phyloP scores from a whole-genome alignment of 768 basidiomycete species.

The Hysterangium stoloniferum region DNA sequence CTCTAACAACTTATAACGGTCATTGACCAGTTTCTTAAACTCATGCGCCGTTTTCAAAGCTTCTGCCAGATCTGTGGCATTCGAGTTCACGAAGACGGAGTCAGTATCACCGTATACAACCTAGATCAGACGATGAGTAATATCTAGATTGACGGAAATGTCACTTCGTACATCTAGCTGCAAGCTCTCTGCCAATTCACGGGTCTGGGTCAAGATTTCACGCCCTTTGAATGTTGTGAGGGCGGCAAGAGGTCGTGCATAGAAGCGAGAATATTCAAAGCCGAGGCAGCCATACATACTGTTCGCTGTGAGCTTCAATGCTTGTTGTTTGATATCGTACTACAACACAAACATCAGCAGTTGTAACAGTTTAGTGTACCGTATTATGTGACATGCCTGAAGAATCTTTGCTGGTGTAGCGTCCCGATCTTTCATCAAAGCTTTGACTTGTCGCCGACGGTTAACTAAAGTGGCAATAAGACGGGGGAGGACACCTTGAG shows the following conservation, averaged over 20 bases:
- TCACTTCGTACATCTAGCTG: conserved; percentile 67
- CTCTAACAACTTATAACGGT: conserved; percentile 89
- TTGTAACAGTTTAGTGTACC: background rate
- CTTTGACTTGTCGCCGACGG: conserved; percentile 85
- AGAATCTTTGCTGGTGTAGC: conserved; percentile 66
- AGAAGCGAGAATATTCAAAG: conserved; percentile 95
- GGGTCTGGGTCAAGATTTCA: conserved; percentile 90
- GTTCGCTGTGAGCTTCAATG: conserved; percentile 95
- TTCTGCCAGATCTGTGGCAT: conserved; percentile 78
- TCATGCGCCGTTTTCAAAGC: conserved; percentile 86
- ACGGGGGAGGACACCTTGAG: conserved; percentile 89
- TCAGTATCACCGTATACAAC: conserved; percentile 99
- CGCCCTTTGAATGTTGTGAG: conserved; percentile 97
- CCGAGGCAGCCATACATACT: conserved; percentile 99
- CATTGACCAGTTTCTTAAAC: conserved; percentile 95
- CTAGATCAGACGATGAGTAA: conserved; percentile 33
- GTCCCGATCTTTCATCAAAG: conserved; percentile 84
- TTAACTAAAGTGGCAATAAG: conserved; percentile 95
- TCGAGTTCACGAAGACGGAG: conserved; percentile 97
- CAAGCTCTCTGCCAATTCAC: conserved; percentile 85
- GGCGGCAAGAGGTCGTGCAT: conserved; percentile 92
- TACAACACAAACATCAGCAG: conserved; percentile 22
- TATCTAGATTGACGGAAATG: background rate
- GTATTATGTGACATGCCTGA: conserved; percentile 48
- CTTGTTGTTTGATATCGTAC: conserved; percentile 97